phyloP scores from a whole-genome alignment of 352 stramenopile genomes.

The Phytophthora palmivora region DNA sequence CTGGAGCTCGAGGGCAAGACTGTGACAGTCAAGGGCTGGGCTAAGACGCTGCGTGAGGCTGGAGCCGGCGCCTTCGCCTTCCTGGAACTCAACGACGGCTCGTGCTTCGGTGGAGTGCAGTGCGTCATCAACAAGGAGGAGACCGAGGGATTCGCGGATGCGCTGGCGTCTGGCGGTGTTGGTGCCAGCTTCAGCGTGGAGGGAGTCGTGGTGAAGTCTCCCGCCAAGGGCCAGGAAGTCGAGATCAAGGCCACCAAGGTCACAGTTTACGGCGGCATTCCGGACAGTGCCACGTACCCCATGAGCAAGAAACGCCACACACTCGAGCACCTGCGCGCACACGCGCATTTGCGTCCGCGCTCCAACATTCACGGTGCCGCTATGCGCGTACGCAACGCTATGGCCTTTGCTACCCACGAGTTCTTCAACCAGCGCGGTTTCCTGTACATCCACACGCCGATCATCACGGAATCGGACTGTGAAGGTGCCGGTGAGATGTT shows the following conservation, averaged over 20 bases:
- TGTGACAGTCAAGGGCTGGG: constrained; percentile 95
- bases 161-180: constrained; percentile 84
- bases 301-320: constrained; percentile 95
- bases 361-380: constrained; percentile 92
- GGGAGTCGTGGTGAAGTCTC: constrained; percentile 87
- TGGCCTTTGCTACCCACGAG: constrained; percentile 93
- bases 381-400: constrained; percentile 93
- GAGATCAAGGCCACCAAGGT: constrained; percentile 92
- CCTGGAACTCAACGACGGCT: constrained; percentile 96
- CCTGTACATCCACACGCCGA: constrained; percentile 95
- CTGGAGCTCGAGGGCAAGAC: constrained; percentile 80
- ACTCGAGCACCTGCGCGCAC: constrained; percentile 92
- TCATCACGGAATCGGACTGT: constrained; percentile 97
- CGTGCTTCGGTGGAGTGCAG: constrained; percentile 88
- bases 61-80: constrained; percentile 93
- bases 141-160: constrained; percentile 81
- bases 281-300: constrained; percentile 90
- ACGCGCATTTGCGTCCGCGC: constrained; percentile 93
- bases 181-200: constrained; percentile 85
- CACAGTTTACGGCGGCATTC: constrained; percentile 86
- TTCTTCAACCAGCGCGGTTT: constrained; percentile 95
- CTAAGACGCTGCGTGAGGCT: constrained; percentile 91
- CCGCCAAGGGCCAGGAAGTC: constrained; percentile 92
- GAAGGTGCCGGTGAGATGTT: constrained; percentile 99
- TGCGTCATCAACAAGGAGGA: constrained; percentile 83